A percentile compares a stretch with the other conserved stretches of the same genome.
phyloP scores from a whole-genome alignment of 768 basidiomycete genomes.

The Chalciporus pseudorubinellus region DNA sequence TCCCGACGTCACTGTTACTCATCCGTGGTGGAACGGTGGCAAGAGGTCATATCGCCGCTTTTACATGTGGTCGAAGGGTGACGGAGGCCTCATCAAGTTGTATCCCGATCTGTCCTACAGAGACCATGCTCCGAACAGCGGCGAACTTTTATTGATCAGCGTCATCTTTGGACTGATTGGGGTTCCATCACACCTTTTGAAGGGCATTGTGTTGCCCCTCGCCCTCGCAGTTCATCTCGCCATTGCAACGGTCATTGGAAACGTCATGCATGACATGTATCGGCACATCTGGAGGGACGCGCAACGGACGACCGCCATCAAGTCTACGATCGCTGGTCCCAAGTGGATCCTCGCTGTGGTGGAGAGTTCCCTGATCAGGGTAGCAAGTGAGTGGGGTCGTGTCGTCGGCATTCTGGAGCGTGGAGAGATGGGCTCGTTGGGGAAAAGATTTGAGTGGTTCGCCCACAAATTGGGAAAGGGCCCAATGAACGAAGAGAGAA shows the following conservation, averaged over 20 bases:
- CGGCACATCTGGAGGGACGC: slow-evolving; percentile 45
- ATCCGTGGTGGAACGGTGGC: slow-evolving; percentile 58
- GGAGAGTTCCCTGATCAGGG: slow-evolving; percentile 51
- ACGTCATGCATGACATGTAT: slow-evolving; percentile 48
- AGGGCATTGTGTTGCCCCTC: slow-evolving; percentile 7
- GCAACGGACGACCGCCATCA: slow-evolving; percentile 31
- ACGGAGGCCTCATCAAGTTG: slow-evolving; percentile 47
- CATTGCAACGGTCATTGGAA: slow-evolving; percentile 36
- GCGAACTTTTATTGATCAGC: slow-evolving; percentile 41
- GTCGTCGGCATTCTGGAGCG: slow-evolving; percentile 43
- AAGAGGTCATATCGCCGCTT: slow-evolving; percentile 48
- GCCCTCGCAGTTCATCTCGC: slow-evolving; percentile 23
- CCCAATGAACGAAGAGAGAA: slow-evolving; percentile 44
- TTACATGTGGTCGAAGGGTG: slow-evolving; percentile 59
- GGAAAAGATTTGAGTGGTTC: slow-evolving; percentile 58
- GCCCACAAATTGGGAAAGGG: slow-evolving; percentile 38
- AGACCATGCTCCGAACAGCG: slow-evolving; percentile 48
- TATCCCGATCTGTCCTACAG: slow-evolving; percentile 48
- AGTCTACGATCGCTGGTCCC: slow-evolving; percentile 34
- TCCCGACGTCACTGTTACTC: slow-evolving; percentile 47
- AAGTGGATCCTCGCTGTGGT: slow-evolving; percentile 43
- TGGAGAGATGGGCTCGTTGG: slow-evolving; percentile 38
- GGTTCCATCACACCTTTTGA: slow-evolving; percentile 13
- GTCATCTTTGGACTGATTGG: slow-evolving; percentile 13
- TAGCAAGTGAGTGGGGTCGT: slow-evolving; percentile 51